A percentile compares a stretch with the other conserved stretches of the same genome.
Evolutionary conservation across 441 rosid genomes (phyloP).

Genomic region (Mallotus japonicus): DNA sequence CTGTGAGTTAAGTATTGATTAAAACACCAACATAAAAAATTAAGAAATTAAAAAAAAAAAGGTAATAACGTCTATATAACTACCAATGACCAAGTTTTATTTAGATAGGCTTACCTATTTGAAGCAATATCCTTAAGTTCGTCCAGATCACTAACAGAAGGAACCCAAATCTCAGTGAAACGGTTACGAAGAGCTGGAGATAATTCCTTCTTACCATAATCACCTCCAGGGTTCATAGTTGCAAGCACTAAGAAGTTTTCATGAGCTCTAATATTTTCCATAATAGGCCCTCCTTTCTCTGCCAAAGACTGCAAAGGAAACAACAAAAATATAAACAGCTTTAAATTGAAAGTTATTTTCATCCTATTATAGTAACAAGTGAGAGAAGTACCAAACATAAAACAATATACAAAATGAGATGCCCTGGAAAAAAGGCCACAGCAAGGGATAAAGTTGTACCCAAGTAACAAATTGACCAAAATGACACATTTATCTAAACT

Average conservation of each 20-base stretch:
- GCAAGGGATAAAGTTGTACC: background rate
- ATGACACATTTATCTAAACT: background rate
- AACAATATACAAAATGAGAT: background rate
- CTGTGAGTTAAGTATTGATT: slow-evolving; percentile 33
- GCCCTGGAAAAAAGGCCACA: background rate
- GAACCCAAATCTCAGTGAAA: slow-evolving; percentile 99
- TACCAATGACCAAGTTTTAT: background rate
- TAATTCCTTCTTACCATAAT: slow-evolving; percentile 96
- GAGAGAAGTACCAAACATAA: background rate
- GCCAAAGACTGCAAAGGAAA: slow-evolving; percentile 71
- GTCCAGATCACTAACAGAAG: slow-evolving; percentile 57
- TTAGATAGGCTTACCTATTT: slow-evolving; percentile 48
- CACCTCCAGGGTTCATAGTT: slow-evolving; percentile 99
- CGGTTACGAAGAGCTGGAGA: slow-evolving; percentile 98
- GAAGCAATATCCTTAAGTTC: slow-evolving; percentile 82
- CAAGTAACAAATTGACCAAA: background rate
- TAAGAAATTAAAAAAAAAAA: too few species aligned
- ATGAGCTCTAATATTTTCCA: slow-evolving; percentile 84
- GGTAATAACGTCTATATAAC: too few species aligned
- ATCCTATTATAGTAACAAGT: background rate
- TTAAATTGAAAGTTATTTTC: background rate
- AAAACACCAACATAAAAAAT: slow-evolving; percentile 7
- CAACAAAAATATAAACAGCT: slow-evolving; percentile 11
- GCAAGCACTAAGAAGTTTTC: slow-evolving; percentile 78
- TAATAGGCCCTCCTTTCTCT: slow-evolving; percentile 85